phyloP scores from a whole-genome alignment of 2,329 filamentous ascomycete species.

The Ophiostoma pallidulum region DNA sequence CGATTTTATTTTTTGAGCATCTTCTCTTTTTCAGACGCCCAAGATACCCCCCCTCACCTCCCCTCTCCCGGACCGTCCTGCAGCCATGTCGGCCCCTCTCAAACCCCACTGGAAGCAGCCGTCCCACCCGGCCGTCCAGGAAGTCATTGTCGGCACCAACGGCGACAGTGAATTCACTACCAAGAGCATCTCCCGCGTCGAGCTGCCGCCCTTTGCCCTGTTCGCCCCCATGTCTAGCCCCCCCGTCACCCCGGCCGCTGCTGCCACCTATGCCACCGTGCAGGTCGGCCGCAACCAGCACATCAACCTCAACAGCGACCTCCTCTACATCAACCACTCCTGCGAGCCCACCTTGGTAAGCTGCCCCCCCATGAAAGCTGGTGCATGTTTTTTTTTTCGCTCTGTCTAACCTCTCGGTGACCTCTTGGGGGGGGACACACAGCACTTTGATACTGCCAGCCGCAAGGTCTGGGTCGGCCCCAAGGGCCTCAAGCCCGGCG shows the following conservation, averaged over 20 bases:
- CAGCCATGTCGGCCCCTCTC: conserved; percentile 40
- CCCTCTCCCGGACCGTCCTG: too few relatives aligned
- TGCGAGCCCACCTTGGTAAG: conserved; percentile 56
- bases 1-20: background rate
- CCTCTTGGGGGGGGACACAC: too few relatives aligned
- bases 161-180: conserved; percentile 46
- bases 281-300: conserved; percentile 48
- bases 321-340: conserved; percentile 60
- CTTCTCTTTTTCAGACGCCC: background rate
- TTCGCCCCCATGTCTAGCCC: conserved; percentile 60
- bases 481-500: conserved; percentile 42
- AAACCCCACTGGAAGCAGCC: conserved; percentile 51
- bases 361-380: too few relatives aligned
- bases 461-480: conserved; percentile 49
- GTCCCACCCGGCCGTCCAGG: conserved; percentile 49
- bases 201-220: conserved; percentile 51
- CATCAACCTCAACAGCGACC: conserved; percentile 54
- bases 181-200: conserved; percentile 47
- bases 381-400: background rate
- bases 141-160: conserved; percentile 43
- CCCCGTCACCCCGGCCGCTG: conserved; percentile 44
- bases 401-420: too few relatives aligned
- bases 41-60: too few relatives aligned
- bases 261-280: conserved; percentile 55
- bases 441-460: conserved; percentile 53